Base-by-base conservation (phyloP, 2,329 filamentous ascomycete genomes). In the Shiraia bambusicola region DNA sequence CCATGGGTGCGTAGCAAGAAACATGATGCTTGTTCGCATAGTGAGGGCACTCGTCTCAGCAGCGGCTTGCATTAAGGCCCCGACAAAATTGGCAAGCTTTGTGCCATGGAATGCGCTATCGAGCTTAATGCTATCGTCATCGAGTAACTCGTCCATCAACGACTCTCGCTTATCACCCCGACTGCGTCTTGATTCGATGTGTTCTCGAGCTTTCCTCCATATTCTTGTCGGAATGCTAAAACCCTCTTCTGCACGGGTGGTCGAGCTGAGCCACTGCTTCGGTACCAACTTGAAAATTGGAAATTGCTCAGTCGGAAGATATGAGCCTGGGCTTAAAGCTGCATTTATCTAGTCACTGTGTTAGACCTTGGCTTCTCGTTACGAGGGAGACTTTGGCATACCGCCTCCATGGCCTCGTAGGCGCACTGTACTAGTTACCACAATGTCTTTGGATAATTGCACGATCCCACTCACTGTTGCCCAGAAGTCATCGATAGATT, bases 221-320 rank as follows among this genome's bases (percentile, higher is more conserved):
- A 58, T 50, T 11, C 16, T 30, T 2, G 51, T 47, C 6, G 43
- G 37, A n/a, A 43, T 47, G 4, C 12, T 31, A 31, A 49, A 57
- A 8, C 49, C 35, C 10, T 49, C 24, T 19, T 56, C 42, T 28
- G 54, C 56, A 14, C 52, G 53, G 8, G 15, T 11, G 14, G 36
- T 49, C 13, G 49, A 40, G 28, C 29, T 37, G 16, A 42, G 40
- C 53, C 55, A 54, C 8, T 37, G 40, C 10, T 52, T 47, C 3
- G 58, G 56, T 12, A 62, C 35, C 13, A 35, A 51, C 34, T 54
- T 58, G 41, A 62, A 42, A 15, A 61, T 50, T 9, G 58, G 58
- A 28, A 59, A 61, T 41, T 57, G 45, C 24, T 58, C 56, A 1
- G 46, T 28, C 12, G 58, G 58, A 10, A 51, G 47, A 42, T 57